phyloP scores from a whole-genome alignment of 129 eudicot genomes.

The Pulicaria dysenterica region DNA sequence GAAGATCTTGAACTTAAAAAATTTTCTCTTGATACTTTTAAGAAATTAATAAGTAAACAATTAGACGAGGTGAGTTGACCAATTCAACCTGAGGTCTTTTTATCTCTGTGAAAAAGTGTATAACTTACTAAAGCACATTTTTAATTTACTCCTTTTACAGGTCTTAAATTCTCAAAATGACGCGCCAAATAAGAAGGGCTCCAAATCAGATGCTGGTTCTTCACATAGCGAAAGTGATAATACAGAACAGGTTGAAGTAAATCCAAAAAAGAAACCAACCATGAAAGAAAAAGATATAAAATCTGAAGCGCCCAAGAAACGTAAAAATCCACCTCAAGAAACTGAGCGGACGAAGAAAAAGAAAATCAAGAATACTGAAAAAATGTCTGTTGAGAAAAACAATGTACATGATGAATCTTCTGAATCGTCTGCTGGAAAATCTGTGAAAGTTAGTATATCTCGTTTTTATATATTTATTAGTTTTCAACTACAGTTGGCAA shows the following conservation, averaged over 20 bases:
- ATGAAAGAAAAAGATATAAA: constrained; percentile 47
- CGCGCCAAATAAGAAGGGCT: constrained; percentile 34
- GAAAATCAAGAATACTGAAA: constrained; percentile 44
- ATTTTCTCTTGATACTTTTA: constrained; percentile 65
- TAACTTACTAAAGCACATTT: neutral
- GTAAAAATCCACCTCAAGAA: constrained; percentile 58
- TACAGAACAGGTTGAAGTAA: constrained; percentile 39
- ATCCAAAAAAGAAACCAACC: constrained; percentile 51
- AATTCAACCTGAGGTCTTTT: neutral
- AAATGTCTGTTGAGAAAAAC: constrained; percentile 47
- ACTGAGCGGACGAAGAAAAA: constrained; percentile 46
- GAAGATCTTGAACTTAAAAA: constrained; percentile 79
- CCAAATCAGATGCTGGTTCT: constrained; percentile 41
- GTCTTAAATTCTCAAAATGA: constrained; percentile 49
- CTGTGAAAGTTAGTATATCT: constrained; percentile 53
- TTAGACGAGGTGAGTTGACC: constrained; percentile 65
- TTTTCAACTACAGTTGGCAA: neutral
- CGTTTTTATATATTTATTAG: neutral
- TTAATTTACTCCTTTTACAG: constrained; percentile 38
- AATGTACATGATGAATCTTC: constrained; percentile 49
- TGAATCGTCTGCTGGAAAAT: constrained; percentile 60
- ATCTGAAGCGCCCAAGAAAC: constrained; percentile 57
- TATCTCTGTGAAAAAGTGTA: neutral
- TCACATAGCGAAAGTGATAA: constrained; percentile 46
- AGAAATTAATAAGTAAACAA: constrained; percentile 64